These are phyloP conservation scores for Leishmania mexicana DNA, from an alignment of 208 protist genomes.

Conservation along the genomic window DNA sequence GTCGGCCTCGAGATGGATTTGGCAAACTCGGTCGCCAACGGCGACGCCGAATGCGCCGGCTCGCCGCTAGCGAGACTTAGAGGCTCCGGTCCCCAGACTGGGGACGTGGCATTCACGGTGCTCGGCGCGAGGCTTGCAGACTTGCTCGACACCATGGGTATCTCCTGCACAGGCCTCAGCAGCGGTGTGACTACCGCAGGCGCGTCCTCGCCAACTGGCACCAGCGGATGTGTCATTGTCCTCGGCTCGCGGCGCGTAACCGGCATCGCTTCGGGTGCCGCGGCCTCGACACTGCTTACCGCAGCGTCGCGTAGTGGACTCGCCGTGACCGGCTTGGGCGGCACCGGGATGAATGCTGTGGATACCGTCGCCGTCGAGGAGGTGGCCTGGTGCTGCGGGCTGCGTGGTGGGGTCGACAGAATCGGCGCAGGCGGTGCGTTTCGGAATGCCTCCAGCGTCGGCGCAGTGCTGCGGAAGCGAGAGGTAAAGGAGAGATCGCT, in stretches of 20 bases:
- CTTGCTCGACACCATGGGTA: conserved; percentile 1
- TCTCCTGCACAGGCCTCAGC: conserved; percentile 4
- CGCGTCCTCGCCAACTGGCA: conserved; percentile 32
- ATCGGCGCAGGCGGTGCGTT: conserved; percentile 13
- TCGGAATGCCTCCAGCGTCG: conserved; percentile 48
- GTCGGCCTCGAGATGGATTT: conserved; percentile 30
- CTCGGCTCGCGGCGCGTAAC: neutral
- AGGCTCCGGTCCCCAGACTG: neutral
- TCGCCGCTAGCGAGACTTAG: neutral
- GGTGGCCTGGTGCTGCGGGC: neutral
- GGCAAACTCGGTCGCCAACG: conserved; percentile 22
- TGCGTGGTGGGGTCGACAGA: conserved; percentile 11
- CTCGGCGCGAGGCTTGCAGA: neutral
- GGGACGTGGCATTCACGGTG: neutral
- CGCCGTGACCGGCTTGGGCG: conserved; percentile 44
- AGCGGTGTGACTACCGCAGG: conserved; percentile 3
- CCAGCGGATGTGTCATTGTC: conserved; percentile 23
- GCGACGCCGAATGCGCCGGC: neutral
- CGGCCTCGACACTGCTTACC: conserved; percentile 5
- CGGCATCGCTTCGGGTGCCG: neutral
- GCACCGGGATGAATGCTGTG: conserved; percentile 15
- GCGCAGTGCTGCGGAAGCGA: conserved; percentile 31
- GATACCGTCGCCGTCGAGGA: conserved; percentile 7
- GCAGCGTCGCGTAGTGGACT: conserved; percentile 38
- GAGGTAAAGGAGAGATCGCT: conserved; percentile 40